These are phyloP conservation scores for Fusarium sp. DNA, from an alignment of 2,329 filamentous ascomycete genomes.

Conservation along the genomic window DNA sequence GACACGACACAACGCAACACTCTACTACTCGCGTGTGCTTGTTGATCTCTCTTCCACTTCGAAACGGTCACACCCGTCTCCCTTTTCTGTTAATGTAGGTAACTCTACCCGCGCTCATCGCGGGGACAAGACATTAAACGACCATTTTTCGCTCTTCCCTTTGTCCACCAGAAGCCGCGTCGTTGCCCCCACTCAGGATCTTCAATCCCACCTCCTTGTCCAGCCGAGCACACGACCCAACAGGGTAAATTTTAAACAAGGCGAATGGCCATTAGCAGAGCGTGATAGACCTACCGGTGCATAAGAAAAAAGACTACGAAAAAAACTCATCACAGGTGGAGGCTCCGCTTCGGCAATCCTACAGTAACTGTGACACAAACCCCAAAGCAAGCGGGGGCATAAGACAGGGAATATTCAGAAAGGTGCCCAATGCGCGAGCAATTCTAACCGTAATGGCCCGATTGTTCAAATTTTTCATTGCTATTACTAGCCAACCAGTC, in stretches of 20 bases:
- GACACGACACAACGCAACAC: background rate
- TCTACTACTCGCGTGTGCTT: background rate
- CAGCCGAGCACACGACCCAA: constrained; percentile 23
- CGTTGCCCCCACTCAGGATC: constrained; percentile 27
- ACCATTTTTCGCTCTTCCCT: constrained; percentile 8
- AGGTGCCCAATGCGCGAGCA: constrained; percentile 33
- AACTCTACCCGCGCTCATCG: constrained; percentile 24
- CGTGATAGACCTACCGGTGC: background rate
- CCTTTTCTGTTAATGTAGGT: constrained; percentile 8
- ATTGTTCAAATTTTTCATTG: constrained; percentile 10
- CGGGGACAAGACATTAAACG: background rate
- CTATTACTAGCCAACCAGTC: background rate
- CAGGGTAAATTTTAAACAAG: constrained; percentile 21
- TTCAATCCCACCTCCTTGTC: constrained; percentile 10
- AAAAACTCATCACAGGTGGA: constrained; percentile 28
- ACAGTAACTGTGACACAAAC: constrained; percentile 34
- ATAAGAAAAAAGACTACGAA: background rate
- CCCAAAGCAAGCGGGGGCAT: constrained; percentile 34
- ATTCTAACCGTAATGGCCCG: constrained; percentile 36
- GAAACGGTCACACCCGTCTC: constrained; percentile 22
- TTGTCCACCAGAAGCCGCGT: background rate
- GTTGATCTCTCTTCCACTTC: background rate
- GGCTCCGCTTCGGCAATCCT: constrained; percentile 44
- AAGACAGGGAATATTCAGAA: constrained; percentile 27
- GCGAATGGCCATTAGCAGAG: background rate